phyloP scores from a whole-genome alignment of 108 stramenopile genomes.

The Chaetoceros tenuissimus region DNA sequence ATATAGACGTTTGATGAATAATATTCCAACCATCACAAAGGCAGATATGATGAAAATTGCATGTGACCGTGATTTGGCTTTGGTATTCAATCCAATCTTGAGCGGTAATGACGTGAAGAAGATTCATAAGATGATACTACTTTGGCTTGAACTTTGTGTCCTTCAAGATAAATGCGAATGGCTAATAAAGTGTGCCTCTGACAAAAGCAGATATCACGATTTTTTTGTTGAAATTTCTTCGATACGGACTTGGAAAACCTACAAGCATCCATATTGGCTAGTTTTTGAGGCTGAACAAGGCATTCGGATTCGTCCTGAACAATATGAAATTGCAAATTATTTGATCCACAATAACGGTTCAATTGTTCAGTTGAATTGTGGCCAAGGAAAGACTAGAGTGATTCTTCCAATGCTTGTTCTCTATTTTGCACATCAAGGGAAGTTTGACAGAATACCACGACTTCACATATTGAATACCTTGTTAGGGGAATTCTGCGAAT shows the following conservation, averaged over 20 bases:
- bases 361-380: slow-evolving; percentile 50
- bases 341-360: slow-evolving; percentile 35
- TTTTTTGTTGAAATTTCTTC: slow-evolving; percentile 17
- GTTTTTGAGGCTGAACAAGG: slow-evolving; percentile 44
- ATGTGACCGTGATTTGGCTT: not conserved
- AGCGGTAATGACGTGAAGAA: not conserved
- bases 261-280: slow-evolving; percentile 32
- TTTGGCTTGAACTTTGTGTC: slow-evolving; percentile 36
- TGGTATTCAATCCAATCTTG: slow-evolving; percentile 16
- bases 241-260: slow-evolving; percentile 20
- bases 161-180: slow-evolving; percentile 33
- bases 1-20: too few relatives aligned
- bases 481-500: slow-evolving; percentile 23
- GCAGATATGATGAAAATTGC: slow-evolving; percentile 18
- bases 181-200: slow-evolving; percentile 2
- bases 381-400: slow-evolving; percentile 47
- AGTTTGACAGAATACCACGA: slow-evolving; percentile 20
- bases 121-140: slow-evolving; percentile 3
- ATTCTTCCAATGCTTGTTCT: slow-evolving; percentile 40
- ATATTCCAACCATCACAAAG: slow-evolving; percentile 11
- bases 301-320: slow-evolving; percentile 36
- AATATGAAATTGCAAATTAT: slow-evolving; percentile 37
- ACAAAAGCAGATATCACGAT: slow-evolving; percentile 1
- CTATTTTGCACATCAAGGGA: slow-evolving; percentile 12
- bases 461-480: slow-evolving; percentile 32